A percentile compares a stretch with the other conserved stretches of the same genome.
These are phyloP conservation scores for Pichia insulana DNA, from an alignment of 805 yeast genomes.

Conservation along the genomic window DNA sequence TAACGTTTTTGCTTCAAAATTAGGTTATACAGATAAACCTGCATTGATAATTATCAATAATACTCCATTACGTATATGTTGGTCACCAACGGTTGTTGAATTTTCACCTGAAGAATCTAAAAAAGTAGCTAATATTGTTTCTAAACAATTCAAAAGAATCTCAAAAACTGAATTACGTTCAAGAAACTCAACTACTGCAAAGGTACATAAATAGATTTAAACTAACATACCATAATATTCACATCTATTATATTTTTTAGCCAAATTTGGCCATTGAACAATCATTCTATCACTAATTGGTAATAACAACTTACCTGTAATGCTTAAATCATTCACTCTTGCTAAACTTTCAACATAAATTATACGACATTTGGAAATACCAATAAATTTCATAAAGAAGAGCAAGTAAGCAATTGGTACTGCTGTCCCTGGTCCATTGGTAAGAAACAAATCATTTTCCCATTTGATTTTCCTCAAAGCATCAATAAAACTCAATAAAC, in stretches of 20 bases:
- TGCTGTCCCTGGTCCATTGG: slow-evolving; percentile 80
- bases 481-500: slow-evolving; percentile 26
- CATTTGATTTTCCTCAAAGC: slow-evolving; percentile 1
- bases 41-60: slow-evolving; percentile 26
- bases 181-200: neutral
- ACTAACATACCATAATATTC: slow-evolving; percentile 77
- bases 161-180: slow-evolving; percentile 32
- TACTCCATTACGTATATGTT: slow-evolving; percentile 42
- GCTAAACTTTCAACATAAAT: slow-evolving; percentile 85
- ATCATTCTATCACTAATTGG: slow-evolving; percentile 70
- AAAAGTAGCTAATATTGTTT: slow-evolving; percentile 42
- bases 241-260: slow-evolving; percentile 41
- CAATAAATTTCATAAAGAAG: slow-evolving; percentile 42
- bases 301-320: slow-evolving; percentile 64
- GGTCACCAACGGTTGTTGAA: slow-evolving; percentile 40
- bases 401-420: slow-evolving; percentile 58
- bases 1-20: slow-evolving; percentile 32
- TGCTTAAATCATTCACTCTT: slow-evolving; percentile 63
- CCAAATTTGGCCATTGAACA: slow-evolving; percentile 81
- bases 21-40: neutral
- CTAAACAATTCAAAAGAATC: slow-evolving; percentile 43
- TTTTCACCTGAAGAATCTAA: slow-evolving; percentile 34
- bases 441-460: slow-evolving; percentile 28
- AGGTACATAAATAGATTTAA: slow-evolving; percentile 17
- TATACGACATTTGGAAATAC: slow-evolving; percentile 43